Evolutionary conservation across 192 early-diverging fungal species (phyloP), one percentile per base, ranked within the genome.

Genomic region (Backusella morwellensis): DNA sequence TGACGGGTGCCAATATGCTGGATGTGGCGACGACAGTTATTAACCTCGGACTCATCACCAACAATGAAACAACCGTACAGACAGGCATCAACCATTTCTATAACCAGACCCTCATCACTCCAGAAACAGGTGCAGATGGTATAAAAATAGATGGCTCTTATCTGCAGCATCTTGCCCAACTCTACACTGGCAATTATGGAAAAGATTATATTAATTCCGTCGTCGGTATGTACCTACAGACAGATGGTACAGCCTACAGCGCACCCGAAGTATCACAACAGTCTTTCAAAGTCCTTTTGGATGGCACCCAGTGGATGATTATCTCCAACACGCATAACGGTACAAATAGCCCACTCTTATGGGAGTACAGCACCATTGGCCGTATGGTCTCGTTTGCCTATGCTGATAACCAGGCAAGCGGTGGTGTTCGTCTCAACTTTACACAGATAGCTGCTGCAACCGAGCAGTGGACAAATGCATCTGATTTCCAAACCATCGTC

Each of bases 121-220:
- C 68, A 29, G 66, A 72, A 34, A 36, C 56, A 12, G 69, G 69
- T 23, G 40, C 41, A 41, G 78, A 73, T 72, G 78, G 78, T 17
- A 71, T 80, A 15, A 75, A 80, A 29, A 41, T 66, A 54, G 78
- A 80, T 38, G 78, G 78, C 2, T 70, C 78, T n/a, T 80, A 75
- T 68, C 59, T 80, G 21, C 78, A 80, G 36, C 78, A 80, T 29
- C 26, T 70, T 7, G 68, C 67, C 1, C 72, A 59, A 6, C 50
- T 80, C 0, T 80, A 80, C 40, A 80, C 26, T 8, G 78, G 78
- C 32, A 80, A 80, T 42, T 80, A 80, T 34, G 75, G 78, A 47
- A 75, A 74, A 54, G 78, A 74, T 32, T 80, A 66, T 47, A 75
- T 69, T 26, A 75, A 75, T 19, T 67, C 50, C 14, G 73, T 75